A percentile compares a stretch with the other conserved stretches of the same genome.
Conservation (phyloP, 148 eudicot species). For the Camellia lanceoleosa region DNA sequence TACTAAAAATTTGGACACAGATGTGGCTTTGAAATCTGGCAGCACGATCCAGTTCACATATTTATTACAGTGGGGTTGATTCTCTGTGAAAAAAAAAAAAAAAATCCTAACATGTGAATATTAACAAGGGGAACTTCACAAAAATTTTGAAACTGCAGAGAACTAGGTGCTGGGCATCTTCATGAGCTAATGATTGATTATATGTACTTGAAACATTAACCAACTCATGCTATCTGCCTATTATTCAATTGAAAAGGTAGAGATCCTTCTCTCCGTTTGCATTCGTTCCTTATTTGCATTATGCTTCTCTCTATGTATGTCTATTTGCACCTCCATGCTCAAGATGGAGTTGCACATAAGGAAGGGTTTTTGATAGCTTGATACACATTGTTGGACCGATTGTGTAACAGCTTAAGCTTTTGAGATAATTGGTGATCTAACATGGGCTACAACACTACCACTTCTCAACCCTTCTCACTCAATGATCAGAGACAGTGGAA, state of each 20-base stretch:
- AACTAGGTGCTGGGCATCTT: neutral
- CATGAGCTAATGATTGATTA: neutral
- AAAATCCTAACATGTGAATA: neutral
- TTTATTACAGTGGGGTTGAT: neutral
- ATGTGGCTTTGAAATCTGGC: neutral
- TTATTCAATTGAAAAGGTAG: neutral
- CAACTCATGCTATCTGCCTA: neutral
- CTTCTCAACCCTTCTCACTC: neutral
- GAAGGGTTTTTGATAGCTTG: too few relatives aligned
- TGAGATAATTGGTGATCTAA: neutral
- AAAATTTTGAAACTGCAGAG: neutral
- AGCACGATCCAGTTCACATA: neutral
- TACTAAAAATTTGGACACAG: neutral
- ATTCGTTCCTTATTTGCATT: too few relatives aligned
- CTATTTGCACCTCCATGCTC: too few relatives aligned
- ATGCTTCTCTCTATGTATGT: too few relatives aligned
- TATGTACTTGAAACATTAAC: neutral
- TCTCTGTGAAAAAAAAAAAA: neutral
- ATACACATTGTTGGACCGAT: too few relatives aligned
- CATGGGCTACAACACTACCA: neutral
- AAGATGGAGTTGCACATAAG: too few relatives aligned
- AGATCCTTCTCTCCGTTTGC: too few relatives aligned
- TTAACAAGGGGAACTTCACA: too few relatives aligned
- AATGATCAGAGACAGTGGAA: neutral
- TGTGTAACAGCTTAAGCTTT: neutral